A percentile compares a stretch with the other conserved stretches of the same genome.
Evolutionary conservation across 2,329 filamentous ascomycete genomes (phyloP).

Genomic region (Pezicula neosporulosa): DNA sequence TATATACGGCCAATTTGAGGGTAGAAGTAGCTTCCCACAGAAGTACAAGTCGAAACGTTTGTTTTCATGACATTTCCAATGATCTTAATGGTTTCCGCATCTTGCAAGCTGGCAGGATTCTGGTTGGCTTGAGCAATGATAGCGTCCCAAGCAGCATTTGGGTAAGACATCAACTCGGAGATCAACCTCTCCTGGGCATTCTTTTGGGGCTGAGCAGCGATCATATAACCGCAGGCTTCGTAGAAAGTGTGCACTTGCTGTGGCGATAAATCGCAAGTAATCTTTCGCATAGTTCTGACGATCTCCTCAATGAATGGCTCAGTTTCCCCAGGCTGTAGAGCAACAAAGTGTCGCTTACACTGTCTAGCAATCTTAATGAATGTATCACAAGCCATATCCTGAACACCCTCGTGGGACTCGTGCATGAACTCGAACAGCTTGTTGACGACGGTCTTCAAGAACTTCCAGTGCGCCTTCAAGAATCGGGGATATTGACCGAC

Average conservation of each 20-base stretch:
- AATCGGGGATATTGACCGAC: conserved; percentile 98
- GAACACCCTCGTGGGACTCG: conserved; percentile 97
- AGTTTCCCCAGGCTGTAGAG: conserved; percentile 86
- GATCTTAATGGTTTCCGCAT: conserved; percentile 94
- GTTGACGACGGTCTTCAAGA: conserved; percentile 98
- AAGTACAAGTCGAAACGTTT: conserved; percentile 96
- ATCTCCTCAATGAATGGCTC: conserved; percentile 99
- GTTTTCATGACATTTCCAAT: conserved; percentile 99
- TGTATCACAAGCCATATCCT: conserved; percentile 99
- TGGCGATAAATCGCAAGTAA: conserved; percentile 89
- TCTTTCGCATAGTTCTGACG: conserved; percentile 90
- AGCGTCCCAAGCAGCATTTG: conserved; percentile 91
- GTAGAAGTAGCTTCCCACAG: conserved; percentile 95
- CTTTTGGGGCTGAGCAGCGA: conserved; percentile 94
- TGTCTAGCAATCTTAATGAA: conserved; percentile 99
- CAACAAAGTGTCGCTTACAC: conserved; percentile 95
- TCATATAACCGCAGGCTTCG: conserved; percentile 99
- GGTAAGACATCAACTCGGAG: conserved; percentile 86
- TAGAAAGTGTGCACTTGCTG: conserved; percentile 99
- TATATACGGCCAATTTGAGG: conserved; percentile 97
- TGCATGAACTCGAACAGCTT: conserved; percentile 99
- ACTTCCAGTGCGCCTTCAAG: conserved; percentile 99
- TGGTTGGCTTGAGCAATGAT: conserved; percentile 87
- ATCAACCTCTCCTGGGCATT: conserved; percentile 89
- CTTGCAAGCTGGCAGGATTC: conserved; percentile 83